phyloP scores from a whole-genome alignment of 768 basidiomycete genomes.

The Amyloporia xantha region DNA sequence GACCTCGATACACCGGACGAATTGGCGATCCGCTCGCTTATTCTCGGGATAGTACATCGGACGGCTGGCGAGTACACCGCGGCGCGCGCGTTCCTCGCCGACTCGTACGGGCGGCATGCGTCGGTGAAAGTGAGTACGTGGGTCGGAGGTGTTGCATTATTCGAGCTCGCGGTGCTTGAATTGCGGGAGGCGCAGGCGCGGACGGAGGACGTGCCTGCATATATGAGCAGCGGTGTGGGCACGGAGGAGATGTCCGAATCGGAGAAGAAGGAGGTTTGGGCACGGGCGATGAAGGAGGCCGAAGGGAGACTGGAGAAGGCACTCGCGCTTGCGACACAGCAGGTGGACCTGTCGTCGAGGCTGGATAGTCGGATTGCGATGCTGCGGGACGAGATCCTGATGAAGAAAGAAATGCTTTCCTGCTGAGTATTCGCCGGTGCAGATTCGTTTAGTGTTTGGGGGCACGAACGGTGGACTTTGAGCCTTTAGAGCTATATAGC shows the following conservation, averaged over 20 bases:
- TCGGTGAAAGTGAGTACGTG: constrained; percentile 51
- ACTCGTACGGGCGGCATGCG: constrained; percentile 39
- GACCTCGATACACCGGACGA: constrained; percentile 70
- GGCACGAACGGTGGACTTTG: too few relatives aligned
- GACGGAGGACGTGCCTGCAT: constrained; percentile 13
- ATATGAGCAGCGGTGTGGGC: constrained; percentile 12
- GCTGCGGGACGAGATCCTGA: constrained; percentile 43
- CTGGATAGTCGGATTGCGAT: constrained; percentile 51
- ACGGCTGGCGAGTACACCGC: constrained; percentile 41
- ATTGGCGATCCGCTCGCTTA: constrained; percentile 56
- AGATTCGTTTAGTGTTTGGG: too few relatives aligned
- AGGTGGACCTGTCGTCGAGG: constrained; percentile 58
- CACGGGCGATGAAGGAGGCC: constrained; percentile 39
- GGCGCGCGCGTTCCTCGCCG: constrained; percentile 43
- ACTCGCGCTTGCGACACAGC: constrained; percentile 38
- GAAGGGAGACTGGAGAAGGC: constrained; percentile 46
- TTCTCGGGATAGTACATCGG: constrained; percentile 63
- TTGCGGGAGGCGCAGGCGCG: constrained; percentile 47
- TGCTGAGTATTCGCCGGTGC: too few relatives aligned
- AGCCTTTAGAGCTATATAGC: too few relatives aligned
- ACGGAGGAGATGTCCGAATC: constrained; percentile 8
- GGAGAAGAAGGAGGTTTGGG: constrained; percentile 35
- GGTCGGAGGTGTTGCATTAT: constrained; percentile 60
- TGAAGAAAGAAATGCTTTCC: constrained; percentile 46
- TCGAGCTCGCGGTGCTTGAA: constrained; percentile 67